These are phyloP conservation scores for Boletus rubropictus DNA, from an alignment of 768 basidiomycete species.

Conservation along the genomic window DNA sequence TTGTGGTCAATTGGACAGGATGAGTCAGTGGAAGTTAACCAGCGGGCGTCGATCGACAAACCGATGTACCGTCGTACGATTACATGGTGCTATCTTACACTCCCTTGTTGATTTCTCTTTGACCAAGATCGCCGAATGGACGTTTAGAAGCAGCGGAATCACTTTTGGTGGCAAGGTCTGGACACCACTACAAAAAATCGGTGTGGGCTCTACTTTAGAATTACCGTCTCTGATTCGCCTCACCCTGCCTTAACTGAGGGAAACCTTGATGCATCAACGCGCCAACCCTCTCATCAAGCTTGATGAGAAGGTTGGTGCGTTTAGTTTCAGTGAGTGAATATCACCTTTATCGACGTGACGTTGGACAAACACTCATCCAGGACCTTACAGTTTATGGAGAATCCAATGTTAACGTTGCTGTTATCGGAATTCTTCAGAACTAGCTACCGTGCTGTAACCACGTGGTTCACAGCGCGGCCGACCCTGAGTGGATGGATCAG, in stretches of 20 bases:
- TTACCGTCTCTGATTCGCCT: not conserved
- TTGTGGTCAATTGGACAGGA: no score
- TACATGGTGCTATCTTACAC: no score
- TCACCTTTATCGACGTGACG: not conserved
- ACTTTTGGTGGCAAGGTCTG: constrained; percentile 1
- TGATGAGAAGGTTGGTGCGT: constrained; percentile 21
- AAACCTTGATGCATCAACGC: no score
- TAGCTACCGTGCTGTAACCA: no score
- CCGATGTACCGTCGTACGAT: no score
- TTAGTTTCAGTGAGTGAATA: constrained; percentile 17
- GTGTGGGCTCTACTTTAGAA: not conserved
- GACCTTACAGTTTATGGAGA: constrained; percentile 76
- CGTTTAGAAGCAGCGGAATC: not conserved
- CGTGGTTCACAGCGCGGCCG: not conserved
- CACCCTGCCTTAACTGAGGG: constrained; percentile 14
- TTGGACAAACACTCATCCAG: constrained; percentile 22
- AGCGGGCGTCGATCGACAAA: no score
- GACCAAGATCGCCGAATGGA: not conserved
- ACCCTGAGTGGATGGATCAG: not conserved
- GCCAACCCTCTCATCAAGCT: no score
- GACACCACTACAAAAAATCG: constrained; percentile 14
- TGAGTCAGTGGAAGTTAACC: no score
- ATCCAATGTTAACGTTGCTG: constrained; percentile 34
- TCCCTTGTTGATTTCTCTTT: no score
- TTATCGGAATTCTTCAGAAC: not conserved